Evolutionary conservation across 2,329 filamentous ascomycete genomes (phyloP).

Genomic region (Botrytis fragariae): DNA sequence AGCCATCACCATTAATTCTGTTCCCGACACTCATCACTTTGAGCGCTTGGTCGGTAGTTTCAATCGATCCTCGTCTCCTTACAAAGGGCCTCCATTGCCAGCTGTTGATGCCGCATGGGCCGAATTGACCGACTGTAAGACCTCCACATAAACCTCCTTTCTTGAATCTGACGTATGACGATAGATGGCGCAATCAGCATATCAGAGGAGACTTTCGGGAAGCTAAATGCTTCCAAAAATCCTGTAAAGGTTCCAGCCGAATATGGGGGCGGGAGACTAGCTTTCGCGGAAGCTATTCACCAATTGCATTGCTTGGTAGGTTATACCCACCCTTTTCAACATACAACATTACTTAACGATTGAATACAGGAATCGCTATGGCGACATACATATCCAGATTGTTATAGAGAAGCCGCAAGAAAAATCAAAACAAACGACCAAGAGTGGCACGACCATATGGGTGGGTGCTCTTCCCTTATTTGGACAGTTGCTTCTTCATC

Average conservation of each 20-base stretch:
- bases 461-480: background rate
- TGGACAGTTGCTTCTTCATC: background rate
- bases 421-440: background rate
- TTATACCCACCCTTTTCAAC: background rate
- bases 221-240: conserved; percentile 19
- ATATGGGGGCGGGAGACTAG: conserved; percentile 12
- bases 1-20: conserved; percentile 10
- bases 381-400: conserved; percentile 18
- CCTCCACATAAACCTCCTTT: background rate
- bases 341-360: background rate
- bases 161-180: background rate
- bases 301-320: conserved; percentile 18
- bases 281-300: conserved; percentile 10
- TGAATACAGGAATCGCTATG: background rate
- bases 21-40: conserved; percentile 5
- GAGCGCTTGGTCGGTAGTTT: conserved; percentile 13
- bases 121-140: conserved; percentile 10
- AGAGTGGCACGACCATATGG: conserved; percentile 19
- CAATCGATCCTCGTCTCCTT: conserved; percentile 18
- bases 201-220: conserved; percentile 8
- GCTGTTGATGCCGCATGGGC: conserved; percentile 17
- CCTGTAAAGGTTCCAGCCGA: conserved; percentile 6
- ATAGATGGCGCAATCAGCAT: conserved; percentile 16
- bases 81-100: conserved; percentile 17
- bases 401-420: conserved; percentile 1